A percentile compares a stretch with the other conserved stretches of the same genome.
These are phyloP conservation scores for Aspergillus ostianus DNA, from an alignment of 495 filamentous ascomycete species.

Conservation along the genomic window DNA sequence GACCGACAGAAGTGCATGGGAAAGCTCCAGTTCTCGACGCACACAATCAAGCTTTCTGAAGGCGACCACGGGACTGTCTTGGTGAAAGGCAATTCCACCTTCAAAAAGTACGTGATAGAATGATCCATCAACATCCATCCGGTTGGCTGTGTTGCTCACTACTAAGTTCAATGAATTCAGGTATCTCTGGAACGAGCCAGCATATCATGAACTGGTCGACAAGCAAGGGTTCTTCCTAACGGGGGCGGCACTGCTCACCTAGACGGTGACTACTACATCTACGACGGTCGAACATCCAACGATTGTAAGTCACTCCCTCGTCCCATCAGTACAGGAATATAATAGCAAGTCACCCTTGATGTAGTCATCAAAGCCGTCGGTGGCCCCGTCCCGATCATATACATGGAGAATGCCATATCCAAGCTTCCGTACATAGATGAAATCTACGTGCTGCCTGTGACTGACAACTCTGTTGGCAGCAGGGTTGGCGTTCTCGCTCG, in stretches of 20 bases:
- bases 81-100: background rate
- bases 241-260: background rate
- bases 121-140: background rate
- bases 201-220: background rate
- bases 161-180: background rate
- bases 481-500: background rate
- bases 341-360: background rate
- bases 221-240: background rate
- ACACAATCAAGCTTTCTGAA: background rate
- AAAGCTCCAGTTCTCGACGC: background rate
- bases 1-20: background rate
- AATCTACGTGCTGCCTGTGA: background rate
- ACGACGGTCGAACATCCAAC: background rate
- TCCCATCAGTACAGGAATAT: background rate
- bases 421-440: background rate
- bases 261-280: background rate
- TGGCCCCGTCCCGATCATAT: background rate
- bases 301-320: background rate
- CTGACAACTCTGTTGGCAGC: background rate
- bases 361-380: background rate
- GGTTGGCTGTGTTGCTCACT: background rate
- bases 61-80: background rate
- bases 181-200: background rate
- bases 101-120: background rate
- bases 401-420: background rate